These are phyloP conservation scores for Aspergillus biplanus DNA, from an alignment of 495 filamentous ascomycete species.

Conservation along the genomic window DNA sequence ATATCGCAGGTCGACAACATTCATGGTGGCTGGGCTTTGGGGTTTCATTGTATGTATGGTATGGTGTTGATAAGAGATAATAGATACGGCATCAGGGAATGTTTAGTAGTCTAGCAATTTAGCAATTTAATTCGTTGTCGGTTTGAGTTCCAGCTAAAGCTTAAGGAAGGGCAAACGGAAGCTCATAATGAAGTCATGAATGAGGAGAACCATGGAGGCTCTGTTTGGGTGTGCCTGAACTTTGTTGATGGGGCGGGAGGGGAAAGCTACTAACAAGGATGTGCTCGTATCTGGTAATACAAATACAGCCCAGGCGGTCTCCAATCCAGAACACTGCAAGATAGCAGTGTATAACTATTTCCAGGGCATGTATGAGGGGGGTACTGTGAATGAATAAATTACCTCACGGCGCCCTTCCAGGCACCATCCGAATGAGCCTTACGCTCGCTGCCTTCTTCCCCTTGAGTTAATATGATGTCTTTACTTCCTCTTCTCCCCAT, in stretches of 20 bases:
- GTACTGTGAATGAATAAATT: background rate
- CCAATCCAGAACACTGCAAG: background rate
- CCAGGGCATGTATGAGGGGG: background rate
- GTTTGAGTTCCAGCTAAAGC: background rate
- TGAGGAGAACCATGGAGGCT: background rate
- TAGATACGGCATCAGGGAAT: no score
- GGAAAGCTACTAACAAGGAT: background rate
- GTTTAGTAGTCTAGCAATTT: no score
- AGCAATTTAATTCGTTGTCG: no score
- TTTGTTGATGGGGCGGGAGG: background rate
- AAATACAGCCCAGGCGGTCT: background rate
- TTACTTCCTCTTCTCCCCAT: background rate
- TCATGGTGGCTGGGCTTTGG: background rate
- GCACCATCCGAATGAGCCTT: background rate
- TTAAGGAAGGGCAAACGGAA: background rate
- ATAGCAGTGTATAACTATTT: background rate
- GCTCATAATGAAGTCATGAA: background rate
- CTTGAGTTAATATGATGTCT: slow-evolving; percentile 1
- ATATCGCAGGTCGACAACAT: no score
- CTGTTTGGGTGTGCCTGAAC: background rate
- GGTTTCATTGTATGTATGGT: background rate
- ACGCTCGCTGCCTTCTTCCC: background rate
- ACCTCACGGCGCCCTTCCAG: background rate
- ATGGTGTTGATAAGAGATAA: no score
- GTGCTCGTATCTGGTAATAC: background rate